Base-by-base conservation (phyloP, 2,329 filamentous ascomycete species). In the Lachnellula cervina region DNA sequence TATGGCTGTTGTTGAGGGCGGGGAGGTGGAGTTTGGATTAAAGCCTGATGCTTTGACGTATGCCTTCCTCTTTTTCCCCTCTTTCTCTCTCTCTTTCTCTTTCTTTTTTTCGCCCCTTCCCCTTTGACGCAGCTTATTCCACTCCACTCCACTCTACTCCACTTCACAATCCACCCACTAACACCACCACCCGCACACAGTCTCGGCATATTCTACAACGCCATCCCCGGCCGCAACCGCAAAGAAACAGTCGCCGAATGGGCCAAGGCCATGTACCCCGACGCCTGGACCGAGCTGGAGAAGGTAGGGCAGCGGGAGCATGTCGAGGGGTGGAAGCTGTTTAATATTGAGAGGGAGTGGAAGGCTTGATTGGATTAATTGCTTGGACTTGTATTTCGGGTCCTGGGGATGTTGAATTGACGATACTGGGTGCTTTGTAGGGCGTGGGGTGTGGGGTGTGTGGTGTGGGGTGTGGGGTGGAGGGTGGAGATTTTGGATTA, bases 141-240 rank as follows among this genome's bases (percentile, higher is more conserved):
- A 9, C 9, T 32, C 23, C 5, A n/a, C n/a, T n/a, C n/a, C n/a
- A n/a, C n/a, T n/a, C 25, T 5, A 25, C 5, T 25, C 28, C 7
- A 25, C 28, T n/a, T n/a, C n/a, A n/a, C 7, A 32, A 32, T 32
- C n/a, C n/a, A n/a, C n/a, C n/a, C n/a, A 32, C 28, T 32, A 32
- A 32, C 28, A 8, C 28, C 2, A 8, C 28, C 8, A 3, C 23
- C 23, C 23, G 3, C 5, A 3, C 23, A 54, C 54, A 91, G 89
- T 32, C 76, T 96, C 47, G 90, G 86, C 16, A 81, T 86, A 25
- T 78, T 90, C 56, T 90, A 89, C 71, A 94, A 93, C 64, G 86
- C 83, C 9, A 79, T 90, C 2, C 84, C 82, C 2, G 82, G 80
- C 56, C 79, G 80, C 57, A 78, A 80, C 51, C 79, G 83, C 65